Evolutionary conservation across 2,329 filamentous ascomycete species (phyloP).

Genomic region (Elsinoe perseae): DNA sequence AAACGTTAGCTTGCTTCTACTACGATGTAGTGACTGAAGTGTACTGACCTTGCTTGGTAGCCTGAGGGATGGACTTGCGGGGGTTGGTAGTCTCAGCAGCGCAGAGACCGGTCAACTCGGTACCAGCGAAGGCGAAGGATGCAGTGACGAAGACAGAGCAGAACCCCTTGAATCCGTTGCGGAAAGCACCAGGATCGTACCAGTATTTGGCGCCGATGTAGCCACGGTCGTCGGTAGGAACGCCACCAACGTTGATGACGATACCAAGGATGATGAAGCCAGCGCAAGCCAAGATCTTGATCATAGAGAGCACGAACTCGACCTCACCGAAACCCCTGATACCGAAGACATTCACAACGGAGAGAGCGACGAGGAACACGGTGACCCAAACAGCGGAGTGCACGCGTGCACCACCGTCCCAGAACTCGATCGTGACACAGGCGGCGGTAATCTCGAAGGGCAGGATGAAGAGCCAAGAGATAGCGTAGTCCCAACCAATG

Average conservation of each 20-base stretch:
- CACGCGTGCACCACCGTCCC: constrained; percentile 22
- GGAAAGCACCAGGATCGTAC: constrained; percentile 32
- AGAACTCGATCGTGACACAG: constrained; percentile 21
- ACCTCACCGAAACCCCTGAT: constrained; percentile 30
- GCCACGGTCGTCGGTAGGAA: constrained; percentile 45
- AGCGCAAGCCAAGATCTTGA: constrained; percentile 36
- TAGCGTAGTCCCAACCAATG: constrained; percentile 28
- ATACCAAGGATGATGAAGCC: constrained; percentile 61
- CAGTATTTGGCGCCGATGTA: constrained; percentile 54
- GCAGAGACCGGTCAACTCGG: constrained; percentile 47
- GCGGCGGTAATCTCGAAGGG: constrained; percentile 29
- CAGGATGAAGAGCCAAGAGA: constrained; percentile 27
- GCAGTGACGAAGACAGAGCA: constrained; percentile 57
- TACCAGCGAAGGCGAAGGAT: constrained; percentile 56
- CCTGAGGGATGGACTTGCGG: constrained; percentile 31
- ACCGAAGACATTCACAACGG: constrained; percentile 29
- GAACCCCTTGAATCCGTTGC: constrained; percentile 56
- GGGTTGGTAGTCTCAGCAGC: constrained; percentile 44
- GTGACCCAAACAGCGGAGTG: constrained; percentile 29
- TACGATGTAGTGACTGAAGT: not conserved
- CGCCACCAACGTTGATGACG: constrained; percentile 52
- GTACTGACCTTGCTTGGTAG: constrained; percentile 18
- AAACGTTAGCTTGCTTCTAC: not conserved
- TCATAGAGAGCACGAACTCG: constrained; percentile 8
- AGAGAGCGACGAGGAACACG: constrained; percentile 28